Evolutionary conservation across 2,329 filamentous ascomycete species (phyloP), one percentile per base, ranked within the genome.

Genomic region (Aureobasidium namibiae): DNA sequence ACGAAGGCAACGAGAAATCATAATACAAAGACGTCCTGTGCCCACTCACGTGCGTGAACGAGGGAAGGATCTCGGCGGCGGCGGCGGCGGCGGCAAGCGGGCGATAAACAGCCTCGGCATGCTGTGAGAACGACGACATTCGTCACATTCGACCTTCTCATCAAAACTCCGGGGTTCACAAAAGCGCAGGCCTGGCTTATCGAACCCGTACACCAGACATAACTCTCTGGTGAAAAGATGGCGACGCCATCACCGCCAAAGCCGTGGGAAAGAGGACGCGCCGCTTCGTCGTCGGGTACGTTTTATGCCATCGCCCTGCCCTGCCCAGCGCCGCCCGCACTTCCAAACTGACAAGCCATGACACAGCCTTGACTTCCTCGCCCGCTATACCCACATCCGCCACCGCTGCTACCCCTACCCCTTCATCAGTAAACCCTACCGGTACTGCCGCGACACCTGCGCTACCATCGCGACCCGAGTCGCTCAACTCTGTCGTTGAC

Each of bases 261-360:
- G 77, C 94, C 94, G 48, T 99, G 94, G 94, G 94, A 99, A 77
- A 84, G 87, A 73, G 82, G 86, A 65, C 88, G 87, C 74, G 82
- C 83, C 63, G 79, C 74, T 60, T 67, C 65, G 52, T 67, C 66
- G 42, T 67, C 67, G 49, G 66, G 67, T 70, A 62, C 42, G 56
- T 50, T 38, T 29, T 44, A 13, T n/a, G n/a, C n/a, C n/a, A 26
- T 24, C 26, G 26, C 18, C 41, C 50, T 8, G 50, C 36, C 23
- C 29, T 29, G n/a, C 13, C 14, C 34, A n/a, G 34, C 36, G 36
- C 34, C 18, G 36, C n/a, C 39, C 24, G 26, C 36, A 23, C 36
- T 36, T 39, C 45, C 52, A 29, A 56, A 56, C 52, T 56, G 39
- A 56, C 39, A 18, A 13, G 10, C 10, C 26, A 34, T 44, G 39